Conservation (phyloP, 306 rosid species). For the Gastrolobium villosum region DNA sequence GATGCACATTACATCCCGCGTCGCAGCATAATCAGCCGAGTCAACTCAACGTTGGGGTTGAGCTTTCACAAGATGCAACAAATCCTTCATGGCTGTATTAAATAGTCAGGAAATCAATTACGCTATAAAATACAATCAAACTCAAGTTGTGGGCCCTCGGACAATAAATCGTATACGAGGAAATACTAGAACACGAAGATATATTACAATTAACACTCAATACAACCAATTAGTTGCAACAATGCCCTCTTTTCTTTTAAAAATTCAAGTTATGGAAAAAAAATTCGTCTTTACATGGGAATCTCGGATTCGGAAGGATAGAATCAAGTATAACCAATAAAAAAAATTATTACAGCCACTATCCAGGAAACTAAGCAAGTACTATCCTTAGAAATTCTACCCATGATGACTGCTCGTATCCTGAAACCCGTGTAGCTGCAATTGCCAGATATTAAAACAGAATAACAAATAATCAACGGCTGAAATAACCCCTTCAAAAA, state of each 20-base stretch:
- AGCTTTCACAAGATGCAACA: background rate
- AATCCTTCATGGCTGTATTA: background rate
- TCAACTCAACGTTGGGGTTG: background rate
- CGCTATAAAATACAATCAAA: constrained; percentile 10
- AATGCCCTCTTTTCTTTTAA: background rate
- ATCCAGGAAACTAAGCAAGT: background rate
- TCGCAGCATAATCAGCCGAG: background rate
- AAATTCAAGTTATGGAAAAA: background rate
- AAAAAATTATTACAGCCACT: background rate
- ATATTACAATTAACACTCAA: background rate
- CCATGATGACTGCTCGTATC: background rate
- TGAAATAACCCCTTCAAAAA: constrained; percentile 25
- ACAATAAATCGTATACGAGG: background rate
- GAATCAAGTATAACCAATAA: background rate
- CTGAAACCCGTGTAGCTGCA: background rate
- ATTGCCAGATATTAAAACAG: background rate
- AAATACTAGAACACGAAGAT: constrained; percentile 3
- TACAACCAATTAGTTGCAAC: background rate
- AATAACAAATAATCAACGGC: constrained; percentile 21
- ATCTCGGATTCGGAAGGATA: background rate
- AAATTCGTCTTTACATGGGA: background rate
- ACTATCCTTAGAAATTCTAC: constrained; percentile 7
- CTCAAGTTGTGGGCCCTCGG: background rate
- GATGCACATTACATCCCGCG: background rate
- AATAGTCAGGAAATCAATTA: background rate